Evolutionary conservation across 352 stramenopile species (phyloP).

Genomic region (Phytopythium ostracodes): DNA sequence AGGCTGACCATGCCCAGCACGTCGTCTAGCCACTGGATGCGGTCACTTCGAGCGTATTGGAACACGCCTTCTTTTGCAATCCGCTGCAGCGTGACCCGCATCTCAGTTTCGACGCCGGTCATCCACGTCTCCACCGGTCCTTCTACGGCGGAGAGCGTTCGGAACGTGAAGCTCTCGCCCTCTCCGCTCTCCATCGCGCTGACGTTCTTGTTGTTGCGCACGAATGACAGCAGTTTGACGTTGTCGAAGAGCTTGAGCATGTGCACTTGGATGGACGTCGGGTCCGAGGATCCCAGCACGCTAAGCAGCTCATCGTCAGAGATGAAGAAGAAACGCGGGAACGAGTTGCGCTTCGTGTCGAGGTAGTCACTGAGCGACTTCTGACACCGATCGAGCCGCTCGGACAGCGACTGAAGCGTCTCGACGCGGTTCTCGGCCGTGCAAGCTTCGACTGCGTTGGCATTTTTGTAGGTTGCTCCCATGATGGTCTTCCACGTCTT

Average conservation of each 20-base stretch:
- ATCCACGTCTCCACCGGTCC: conserved; percentile 93
- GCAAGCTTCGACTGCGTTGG: conserved; percentile 89
- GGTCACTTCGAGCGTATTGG: conserved; percentile 85
- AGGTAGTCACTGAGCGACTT: conserved; percentile 90
- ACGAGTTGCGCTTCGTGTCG: conserved; percentile 89
- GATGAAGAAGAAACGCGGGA: conserved; percentile 94
- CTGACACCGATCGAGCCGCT: conserved; percentile 89
- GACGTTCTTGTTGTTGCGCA: conserved; percentile 86
- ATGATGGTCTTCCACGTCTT: conserved; percentile 94
- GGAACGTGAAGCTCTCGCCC: conserved; percentile 87
- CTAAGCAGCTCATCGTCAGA: conserved; percentile 92
- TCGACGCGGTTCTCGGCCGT: conserved; percentile 87
- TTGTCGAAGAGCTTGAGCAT: conserved; percentile 97
- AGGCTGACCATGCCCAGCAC: conserved; percentile 91
- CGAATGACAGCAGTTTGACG: conserved; percentile 90
- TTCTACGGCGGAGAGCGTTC: conserved; percentile 76
- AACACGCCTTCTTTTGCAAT: conserved; percentile 94
- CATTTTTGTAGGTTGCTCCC: conserved; percentile 89
- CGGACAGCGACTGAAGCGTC: conserved; percentile 82
- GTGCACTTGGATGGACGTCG: conserved; percentile 91
- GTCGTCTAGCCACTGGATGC: conserved; percentile 85
- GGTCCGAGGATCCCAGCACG: conserved; percentile 89
- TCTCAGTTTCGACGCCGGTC: conserved; percentile 90
- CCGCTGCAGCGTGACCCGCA: conserved; percentile 78
- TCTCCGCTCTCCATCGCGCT: conserved; percentile 90